Evolutionary conservation across 768 basidiomycete genomes (phyloP), one percentile per base, ranked within the genome.

Genomic region (Rhizopogon vulgaris): DNA sequence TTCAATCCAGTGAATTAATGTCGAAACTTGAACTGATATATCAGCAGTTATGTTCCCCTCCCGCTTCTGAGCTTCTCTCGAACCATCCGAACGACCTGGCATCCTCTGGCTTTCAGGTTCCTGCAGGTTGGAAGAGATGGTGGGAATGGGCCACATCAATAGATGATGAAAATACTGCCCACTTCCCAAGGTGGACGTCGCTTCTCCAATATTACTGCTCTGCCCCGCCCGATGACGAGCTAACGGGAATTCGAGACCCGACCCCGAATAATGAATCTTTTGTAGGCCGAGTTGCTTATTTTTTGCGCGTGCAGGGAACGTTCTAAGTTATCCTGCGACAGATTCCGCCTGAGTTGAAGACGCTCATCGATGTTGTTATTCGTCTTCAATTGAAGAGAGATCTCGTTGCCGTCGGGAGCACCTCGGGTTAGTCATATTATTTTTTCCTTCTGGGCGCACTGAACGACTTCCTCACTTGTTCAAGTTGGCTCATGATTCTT

Each of bases 11-110:
- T 18, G 28, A 45, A 8, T 30, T 30, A 32, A 45, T 46, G 45
- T 46, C 45, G 18, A 46, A 46, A 22, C 45, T 46, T n/a, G 45
- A 34, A 46, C 30, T 32, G 45, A 46, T 46, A 46, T 46, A 46
- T 46, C 45, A 46, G 14, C 45, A 34, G 32, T 5, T 46, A 14
- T 46, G 45, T 46, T 46, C 45, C 34, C 45, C 18, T 9, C 30
- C 8, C 3, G 30, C 45, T 46, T 46, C 45, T 32, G 45, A 46
- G 18, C 30, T 81, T 18, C 67, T 81, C n/a, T 58, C 58, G 36
- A 65, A 64, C 15, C 79, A 81, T 55, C 79, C 79, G 25, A 81
- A 81, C 59, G 73, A 78, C 52, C 56, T 71, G 36, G 62, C 63
- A 1, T 56, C 60, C 17, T 43, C 52, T 25, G 63, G 55, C 34